Percentiles rank a stretch among this genome's conserved stretches.
Conservation (phyloP, 139 green algal species). For the Picocystis salinarum region DNA sequence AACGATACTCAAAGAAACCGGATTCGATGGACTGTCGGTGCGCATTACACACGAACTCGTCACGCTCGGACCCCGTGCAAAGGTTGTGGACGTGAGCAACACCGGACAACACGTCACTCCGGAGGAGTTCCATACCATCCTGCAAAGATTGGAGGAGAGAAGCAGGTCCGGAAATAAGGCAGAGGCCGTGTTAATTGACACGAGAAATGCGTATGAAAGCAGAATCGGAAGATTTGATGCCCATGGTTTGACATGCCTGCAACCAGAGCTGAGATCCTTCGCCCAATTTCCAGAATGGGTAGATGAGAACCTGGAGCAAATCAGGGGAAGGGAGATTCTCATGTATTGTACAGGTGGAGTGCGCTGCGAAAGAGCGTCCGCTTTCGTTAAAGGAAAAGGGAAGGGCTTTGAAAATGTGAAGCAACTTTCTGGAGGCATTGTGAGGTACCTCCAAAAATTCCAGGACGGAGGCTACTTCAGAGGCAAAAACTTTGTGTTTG, state of each 20-base stretch:
- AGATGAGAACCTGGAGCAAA: conserved; percentile 19
- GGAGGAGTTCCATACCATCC: conserved; percentile 31
- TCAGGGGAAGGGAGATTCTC: conserved; percentile 17
- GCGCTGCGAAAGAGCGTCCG: conserved; percentile 53
- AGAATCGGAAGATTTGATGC: conserved; percentile 32
- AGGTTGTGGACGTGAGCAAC: conserved; percentile 1
- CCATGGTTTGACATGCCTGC: conserved; percentile 19
- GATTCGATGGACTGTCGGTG: background rate
- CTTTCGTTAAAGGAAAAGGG: conserved; percentile 39
- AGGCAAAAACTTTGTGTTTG: conserved; percentile 67
- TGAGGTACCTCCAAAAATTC: conserved; percentile 59
- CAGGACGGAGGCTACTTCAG: conserved; percentile 43
- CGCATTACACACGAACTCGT: conserved; percentile 33
- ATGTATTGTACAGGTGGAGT: conserved; percentile 79
- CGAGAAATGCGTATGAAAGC: conserved; percentile 55
- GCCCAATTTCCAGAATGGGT: conserved; percentile 50
- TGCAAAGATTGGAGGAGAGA: conserved; percentile 2
- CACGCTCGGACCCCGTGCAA: conserved; percentile 16
- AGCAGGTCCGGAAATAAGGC: background rate
- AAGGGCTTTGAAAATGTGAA: conserved; percentile 34
- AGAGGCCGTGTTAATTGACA: conserved; percentile 44
- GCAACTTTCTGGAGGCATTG: conserved; percentile 43
- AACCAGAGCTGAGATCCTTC: conserved; percentile 39
- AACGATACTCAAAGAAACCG: conserved; percentile 4
- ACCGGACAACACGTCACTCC: conserved; percentile 20